Evolutionary conservation across 2,329 filamentous ascomycete species (phyloP), one percentile per base, ranked within the genome.

Genomic region (Blastomyces percursus): DNA sequence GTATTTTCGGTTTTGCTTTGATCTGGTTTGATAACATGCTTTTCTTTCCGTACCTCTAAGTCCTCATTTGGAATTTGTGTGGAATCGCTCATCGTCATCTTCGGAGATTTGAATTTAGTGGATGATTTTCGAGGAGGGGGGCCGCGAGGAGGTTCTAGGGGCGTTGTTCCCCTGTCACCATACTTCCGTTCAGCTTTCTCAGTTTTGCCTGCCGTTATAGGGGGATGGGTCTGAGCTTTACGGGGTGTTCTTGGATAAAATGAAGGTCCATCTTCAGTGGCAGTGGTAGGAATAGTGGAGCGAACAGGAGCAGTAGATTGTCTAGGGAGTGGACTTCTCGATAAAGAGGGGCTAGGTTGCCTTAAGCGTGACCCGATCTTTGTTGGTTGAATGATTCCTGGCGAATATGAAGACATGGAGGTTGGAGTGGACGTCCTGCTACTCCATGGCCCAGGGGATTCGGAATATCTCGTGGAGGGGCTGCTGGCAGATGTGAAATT

Each of bases 71-170:
- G 21, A 9, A 12, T 59, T 32, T 35, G 57, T 16, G 27, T 32
- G 3, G 11, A 30, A 35, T 59, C 57, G 57, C n/a, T 42, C n/a
- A 11, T 40, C 57, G 2, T 72, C 71, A 42, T 76, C 70, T 64
- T 77, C 72, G 65, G 72, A 71, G 64, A 71, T 66, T 69, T 78
- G 64, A 82, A 80, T 57, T 83, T 83, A 50, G 84, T 80, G 0
- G 85, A 86, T 12, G 84, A 84, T 67, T 83, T 86, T 52, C 85
- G 81, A 2, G 83, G 82, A 2, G 85, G 84, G 12, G 85, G 85
- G 62, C 81, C 89, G 12, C 82, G 83, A 12, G 84, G 80, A n/a
- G 74, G 68, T 9, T 69, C 30, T 16, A 32, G 5, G 19, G 27
- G 9, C 38, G 27, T 55, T 14, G 40, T 55, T 14, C 8, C 56